Evolutionary conservation across 2,329 filamentous ascomycete genomes (phyloP).

Genomic region (Raffaelea ambrosiae): DNA sequence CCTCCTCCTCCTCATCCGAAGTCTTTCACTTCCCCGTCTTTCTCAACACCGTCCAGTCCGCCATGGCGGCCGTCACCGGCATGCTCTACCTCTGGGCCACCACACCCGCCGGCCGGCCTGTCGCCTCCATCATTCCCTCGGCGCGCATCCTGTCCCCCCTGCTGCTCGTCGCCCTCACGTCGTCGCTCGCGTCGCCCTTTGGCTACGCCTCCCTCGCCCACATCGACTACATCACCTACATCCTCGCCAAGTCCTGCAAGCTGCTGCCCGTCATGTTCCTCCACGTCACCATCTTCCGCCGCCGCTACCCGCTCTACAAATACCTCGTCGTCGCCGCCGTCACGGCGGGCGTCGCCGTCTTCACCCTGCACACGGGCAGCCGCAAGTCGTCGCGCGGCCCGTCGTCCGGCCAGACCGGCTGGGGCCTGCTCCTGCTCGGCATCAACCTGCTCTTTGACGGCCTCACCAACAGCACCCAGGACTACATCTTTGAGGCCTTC

Average conservation of each 20-base stretch:
- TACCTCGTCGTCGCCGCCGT: slow-evolving; percentile 89
- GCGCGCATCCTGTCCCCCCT: slow-evolving; percentile 67
- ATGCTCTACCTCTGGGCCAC: slow-evolving; percentile 68
- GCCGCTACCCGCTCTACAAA: slow-evolving; percentile 88
- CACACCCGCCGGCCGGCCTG: slow-evolving; percentile 40
- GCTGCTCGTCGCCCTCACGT: slow-evolving; percentile 76
- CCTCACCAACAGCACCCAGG: slow-evolving; percentile 92
- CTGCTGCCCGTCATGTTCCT: slow-evolving; percentile 97
- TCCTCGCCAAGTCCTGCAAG: slow-evolving; percentile 97
- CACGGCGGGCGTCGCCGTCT: slow-evolving; percentile 85
- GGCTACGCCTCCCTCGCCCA: slow-evolving; percentile 88
- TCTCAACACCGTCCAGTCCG: slow-evolving; percentile 90
- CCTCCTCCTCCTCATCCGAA: slow-evolving; percentile 45
- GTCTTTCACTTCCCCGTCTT: slow-evolving; percentile 92
- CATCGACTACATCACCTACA: slow-evolving; percentile 97
- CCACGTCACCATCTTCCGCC: slow-evolving; percentile 84
- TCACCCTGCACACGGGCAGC: slow-evolving; percentile 75
- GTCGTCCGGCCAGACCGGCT: slow-evolving; percentile 51
- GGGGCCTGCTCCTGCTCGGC: slow-evolving; percentile 73
- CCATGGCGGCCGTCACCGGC: slow-evolving; percentile 77
- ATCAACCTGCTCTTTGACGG: slow-evolving; percentile 95
- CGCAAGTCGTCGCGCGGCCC: slow-evolving; percentile 23
- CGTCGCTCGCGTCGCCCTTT: slow-evolving; percentile 85
- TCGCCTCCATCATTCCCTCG: slow-evolving; percentile 68
- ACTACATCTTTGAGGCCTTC: slow-evolving; percentile 80